These are phyloP conservation scores for Cryphonectria radicalis DNA, from an alignment of 2,329 filamentous ascomycete genomes.

Conservation along the genomic window DNA sequence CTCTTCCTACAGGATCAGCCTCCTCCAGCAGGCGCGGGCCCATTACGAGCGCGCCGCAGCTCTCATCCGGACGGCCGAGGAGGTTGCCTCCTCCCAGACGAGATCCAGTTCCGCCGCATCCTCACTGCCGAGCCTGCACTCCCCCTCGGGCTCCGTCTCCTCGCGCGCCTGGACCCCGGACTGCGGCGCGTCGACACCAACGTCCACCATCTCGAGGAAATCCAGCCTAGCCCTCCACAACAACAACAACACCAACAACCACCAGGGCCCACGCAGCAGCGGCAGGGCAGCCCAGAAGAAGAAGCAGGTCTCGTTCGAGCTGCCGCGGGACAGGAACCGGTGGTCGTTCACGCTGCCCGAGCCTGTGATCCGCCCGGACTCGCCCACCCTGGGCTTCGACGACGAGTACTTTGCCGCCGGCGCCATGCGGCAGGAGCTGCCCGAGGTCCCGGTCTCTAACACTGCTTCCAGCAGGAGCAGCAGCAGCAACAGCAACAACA, in stretches of 20 bases:
- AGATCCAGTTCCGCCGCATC: constrained; percentile 43
- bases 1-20: constrained; percentile 50
- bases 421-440: constrained; percentile 35
- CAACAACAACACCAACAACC: neutral
- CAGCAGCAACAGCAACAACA: constrained; percentile 25
- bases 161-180: constrained; percentile 48
- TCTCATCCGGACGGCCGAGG: constrained; percentile 54
- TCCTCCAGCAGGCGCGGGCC: constrained; percentile 55
- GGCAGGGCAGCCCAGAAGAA: constrained; percentile 39
- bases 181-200: constrained; percentile 51
- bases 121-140: constrained; percentile 46
- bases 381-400: constrained; percentile 62
- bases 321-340: constrained; percentile 39
- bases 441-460: constrained; percentile 28
- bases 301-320: constrained; percentile 49
- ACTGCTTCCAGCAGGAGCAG: neutral
- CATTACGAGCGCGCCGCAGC: constrained; percentile 56
- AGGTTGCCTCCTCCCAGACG: constrained; percentile 41
- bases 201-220: constrained; percentile 46
- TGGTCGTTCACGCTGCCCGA: constrained; percentile 44
- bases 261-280: constrained; percentile 31
- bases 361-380: constrained; percentile 60
- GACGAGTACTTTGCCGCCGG: constrained; percentile 43
- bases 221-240: constrained; percentile 32
- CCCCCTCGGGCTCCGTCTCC: constrained; percentile 51